These are phyloP conservation scores for Verticillium dahliae DNA, from an alignment of 2,329 filamentous ascomycete genomes.

Conservation along the genomic window DNA sequence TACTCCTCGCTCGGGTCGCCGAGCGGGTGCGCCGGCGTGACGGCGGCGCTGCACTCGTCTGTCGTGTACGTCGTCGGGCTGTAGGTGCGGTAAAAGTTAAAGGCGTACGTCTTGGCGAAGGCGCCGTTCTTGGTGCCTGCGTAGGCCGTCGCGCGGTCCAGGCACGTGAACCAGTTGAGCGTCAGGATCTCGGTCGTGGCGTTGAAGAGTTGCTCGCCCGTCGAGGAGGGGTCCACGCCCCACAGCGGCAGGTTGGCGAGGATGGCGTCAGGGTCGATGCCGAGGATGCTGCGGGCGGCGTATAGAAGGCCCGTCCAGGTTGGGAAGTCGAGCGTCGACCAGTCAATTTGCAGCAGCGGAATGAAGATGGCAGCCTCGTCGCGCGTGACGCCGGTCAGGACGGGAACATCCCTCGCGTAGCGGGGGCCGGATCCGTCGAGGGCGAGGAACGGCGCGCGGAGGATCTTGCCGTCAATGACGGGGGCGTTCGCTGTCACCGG, in stretches of 20 bases:
- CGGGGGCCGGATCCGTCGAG: neutral
- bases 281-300: neutral
- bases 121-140: constrained; percentile 20
- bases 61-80: constrained; percentile 20
- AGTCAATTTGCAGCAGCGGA: neutral
- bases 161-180: constrained; percentile 21
- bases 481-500: constrained; percentile 33
- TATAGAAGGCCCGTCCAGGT: neutral
- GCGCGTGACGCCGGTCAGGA: neutral
- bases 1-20: constrained; percentile 29
- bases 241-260: neutral
- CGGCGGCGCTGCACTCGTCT: constrained; percentile 20
- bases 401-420: neutral
- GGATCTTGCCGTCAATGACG: constrained; percentile 51
- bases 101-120: constrained; percentile 25
- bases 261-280: neutral
- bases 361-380: neutral
- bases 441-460: constrained; percentile 19
- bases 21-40: constrained; percentile 18
- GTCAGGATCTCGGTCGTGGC: neutral
- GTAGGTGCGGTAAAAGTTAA: constrained; percentile 33
- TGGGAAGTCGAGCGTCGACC: neutral
- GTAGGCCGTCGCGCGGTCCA: constrained; percentile 25
- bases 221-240: neutral
- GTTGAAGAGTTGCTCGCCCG: neutral